Evolutionary conservation across 306 rosid species (phyloP).

Genomic region (Cucurbita argyrosperma): DNA sequence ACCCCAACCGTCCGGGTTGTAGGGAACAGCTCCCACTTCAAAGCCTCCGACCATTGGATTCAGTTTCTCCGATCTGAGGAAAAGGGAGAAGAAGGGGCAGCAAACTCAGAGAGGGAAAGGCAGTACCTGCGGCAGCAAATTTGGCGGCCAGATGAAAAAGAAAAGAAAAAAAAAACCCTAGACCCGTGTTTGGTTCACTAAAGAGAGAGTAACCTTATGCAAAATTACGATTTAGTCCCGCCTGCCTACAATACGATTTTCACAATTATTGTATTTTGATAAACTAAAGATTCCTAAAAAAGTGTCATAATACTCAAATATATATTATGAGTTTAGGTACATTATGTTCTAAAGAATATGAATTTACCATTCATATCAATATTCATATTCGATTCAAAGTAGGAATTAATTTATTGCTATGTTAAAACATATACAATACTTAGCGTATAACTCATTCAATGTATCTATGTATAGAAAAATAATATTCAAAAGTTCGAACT

Average conservation of each 20-base stretch:
- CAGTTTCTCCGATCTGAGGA: background rate
- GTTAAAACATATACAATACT: too few species aligned
- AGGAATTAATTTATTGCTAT: too few species aligned
- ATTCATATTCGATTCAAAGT: too few species aligned
- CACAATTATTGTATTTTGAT: background rate
- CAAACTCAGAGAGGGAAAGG: background rate
- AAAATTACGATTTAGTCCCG: background rate
- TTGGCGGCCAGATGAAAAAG: background rate
- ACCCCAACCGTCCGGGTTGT: slow-evolving; percentile 88
- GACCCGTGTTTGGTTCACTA: background rate
- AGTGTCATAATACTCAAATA: too few species aligned
- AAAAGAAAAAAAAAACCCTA: background rate
- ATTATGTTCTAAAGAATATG: too few species aligned
- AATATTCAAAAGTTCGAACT: too few species aligned
- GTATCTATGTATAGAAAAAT: too few species aligned
- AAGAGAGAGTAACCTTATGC: background rate
- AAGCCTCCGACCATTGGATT: slow-evolving; percentile 19
- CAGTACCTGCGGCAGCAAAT: background rate
- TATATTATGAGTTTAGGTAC: too few species aligned
- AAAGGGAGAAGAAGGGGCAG: background rate
- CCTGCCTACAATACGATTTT: background rate
- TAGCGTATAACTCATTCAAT: too few species aligned
- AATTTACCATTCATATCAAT: too few species aligned
- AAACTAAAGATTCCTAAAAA: too few species aligned
- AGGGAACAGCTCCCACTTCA: slow-evolving; percentile 62